Evolutionary conservation across 306 rosid species (phyloP), one percentile per base, ranked within the genome.

Genomic region (Rosa lucieae): DNA sequence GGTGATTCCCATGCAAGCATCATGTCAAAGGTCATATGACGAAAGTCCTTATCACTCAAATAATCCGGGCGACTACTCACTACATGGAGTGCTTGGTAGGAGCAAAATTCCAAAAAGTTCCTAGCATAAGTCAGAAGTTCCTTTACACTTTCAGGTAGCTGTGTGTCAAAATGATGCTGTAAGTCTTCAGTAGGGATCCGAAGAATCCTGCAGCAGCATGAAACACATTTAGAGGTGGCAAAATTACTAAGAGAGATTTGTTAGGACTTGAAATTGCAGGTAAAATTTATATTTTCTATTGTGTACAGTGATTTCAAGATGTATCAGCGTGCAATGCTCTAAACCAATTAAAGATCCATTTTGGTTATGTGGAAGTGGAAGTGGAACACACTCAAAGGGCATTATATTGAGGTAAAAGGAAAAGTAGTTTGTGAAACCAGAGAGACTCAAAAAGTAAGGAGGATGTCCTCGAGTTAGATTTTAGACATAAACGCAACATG

Each of bases 1-100:
- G 99, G 97, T 44, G 89, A 85, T 66, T 95, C 99, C 98, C 98
- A 95, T 18, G 98, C 97, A 67, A 94, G 94, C 99, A 94, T 94
- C 89, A 91, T 91, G 78, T 94, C 99, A 67, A 84, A 94, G 35
- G 97, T 84, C 77, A 95, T 74, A 49, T 85, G 89, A 37, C 94
- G 90, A 65, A 95, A 87, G 10, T 90, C 95, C 61, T 87, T 82
- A 59, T 84, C 86, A 59, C 66, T 84, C 82, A 94, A 67, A 86
- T 84, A 94, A 85, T 90, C 87, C 0, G 91, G 76, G 74, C 73
- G 67, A 76, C 58, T 69, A 46, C 42, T 80, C 32, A 86, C 7
- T 63, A 77, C 79, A 78, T 86, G 82, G 52, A 94, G 87, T 37
- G 99, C 89, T 74, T 86, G 90, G 75, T 75, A 92, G 5, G 97